Evolutionary conservation across 768 basidiomycete genomes (phyloP), one percentile per base, ranked within the genome.

Genomic region (Tylopilus sp.): DNA sequence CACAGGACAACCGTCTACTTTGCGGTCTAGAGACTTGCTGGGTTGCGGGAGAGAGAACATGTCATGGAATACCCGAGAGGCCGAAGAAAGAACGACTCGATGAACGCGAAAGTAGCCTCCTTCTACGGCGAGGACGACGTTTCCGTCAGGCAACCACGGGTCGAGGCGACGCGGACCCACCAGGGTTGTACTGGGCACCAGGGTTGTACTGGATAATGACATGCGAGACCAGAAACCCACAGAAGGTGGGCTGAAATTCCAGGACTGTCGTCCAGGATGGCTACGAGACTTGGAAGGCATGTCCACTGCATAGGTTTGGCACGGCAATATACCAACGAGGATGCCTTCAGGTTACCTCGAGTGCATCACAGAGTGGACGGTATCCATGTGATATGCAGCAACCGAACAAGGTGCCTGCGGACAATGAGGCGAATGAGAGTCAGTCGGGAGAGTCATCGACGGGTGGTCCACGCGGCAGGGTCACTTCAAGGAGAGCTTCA

Each of bases 251-350:
- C 52, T 50, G 48, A 52, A 57, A 54, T 52, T 35, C 54, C 54
- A 55, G 62, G 43, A 50, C 36, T 17, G 28, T 35, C 58, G 49
- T 42, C 28, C 30, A 21, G 26, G 50, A 49, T 44, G 55, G 51
- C 44, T 60, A 57, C 51, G 42, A 26, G 48, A 41, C 30, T 21
- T n/a, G 28, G 51, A 41, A 44, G 52, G 50, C 61, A 57, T 57
- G 56, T 11, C 42, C 47, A 44, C 40, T 38, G 56, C 62, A 64
- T 63, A 55, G 51, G 62, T 61, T 60, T 61, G 30, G 56, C 58
- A 63, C 62, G 51, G 61, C 61, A 58, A 64, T 62, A 38, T 33
- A 49, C 40, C 58, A 63, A 63, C 45, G 61, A 63, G 61, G 61
- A 64, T 48, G 48, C 61, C 61, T 62, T 39, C 61, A 60, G 61